A percentile compares a stretch with the other conserved stretches of the same genome.
These are phyloP conservation scores for Ganoderma leucocontextum DNA, from an alignment of 1,284 basidiomycete species.

Conservation along the genomic window DNA sequence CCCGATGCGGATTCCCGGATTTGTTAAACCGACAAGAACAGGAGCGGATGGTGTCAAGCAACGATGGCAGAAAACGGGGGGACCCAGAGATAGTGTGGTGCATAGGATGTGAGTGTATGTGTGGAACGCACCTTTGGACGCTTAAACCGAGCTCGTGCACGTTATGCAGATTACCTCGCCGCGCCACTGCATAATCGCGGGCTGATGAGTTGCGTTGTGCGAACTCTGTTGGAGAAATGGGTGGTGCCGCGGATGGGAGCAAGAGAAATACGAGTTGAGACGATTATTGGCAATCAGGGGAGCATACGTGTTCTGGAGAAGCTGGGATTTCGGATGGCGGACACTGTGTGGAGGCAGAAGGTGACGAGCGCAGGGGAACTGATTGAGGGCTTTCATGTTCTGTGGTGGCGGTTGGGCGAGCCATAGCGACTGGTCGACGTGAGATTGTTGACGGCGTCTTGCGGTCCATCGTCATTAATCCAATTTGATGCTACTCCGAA, in stretches of 20 bases:
- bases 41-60: slow-evolving; percentile 46
- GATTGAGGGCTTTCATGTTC: slow-evolving; percentile 38
- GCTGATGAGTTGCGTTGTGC: slow-evolving; percentile 70
- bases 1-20: slow-evolving; percentile 46
- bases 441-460: not conserved
- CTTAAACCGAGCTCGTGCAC: slow-evolving; percentile 30
- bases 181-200: slow-evolving; percentile 68
- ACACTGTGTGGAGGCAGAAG: slow-evolving; percentile 48
- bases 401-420: slow-evolving; percentile 35
- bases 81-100: slow-evolving; percentile 61
- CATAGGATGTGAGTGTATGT: slow-evolving; percentile 54
- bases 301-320: slow-evolving; percentile 71
- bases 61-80: slow-evolving; percentile 47
- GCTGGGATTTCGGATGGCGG: slow-evolving; percentile 60
- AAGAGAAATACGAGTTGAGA: slow-evolving; percentile 51
- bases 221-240: slow-evolving; percentile 61
- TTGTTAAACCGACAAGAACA: slow-evolving; percentile 44
- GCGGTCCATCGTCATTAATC: not conserved
- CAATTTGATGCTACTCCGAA: not conserved
- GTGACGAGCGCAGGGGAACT: slow-evolving; percentile 35
- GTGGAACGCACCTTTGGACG: not conserved
- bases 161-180: slow-evolving; percentile 56
- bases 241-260: slow-evolving; percentile 65
- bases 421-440: not conserved
- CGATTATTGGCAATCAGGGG: slow-evolving; percentile 60